Conservation (phyloP, 169 alveolate species). For the Cryptosporidium canis region DNA sequence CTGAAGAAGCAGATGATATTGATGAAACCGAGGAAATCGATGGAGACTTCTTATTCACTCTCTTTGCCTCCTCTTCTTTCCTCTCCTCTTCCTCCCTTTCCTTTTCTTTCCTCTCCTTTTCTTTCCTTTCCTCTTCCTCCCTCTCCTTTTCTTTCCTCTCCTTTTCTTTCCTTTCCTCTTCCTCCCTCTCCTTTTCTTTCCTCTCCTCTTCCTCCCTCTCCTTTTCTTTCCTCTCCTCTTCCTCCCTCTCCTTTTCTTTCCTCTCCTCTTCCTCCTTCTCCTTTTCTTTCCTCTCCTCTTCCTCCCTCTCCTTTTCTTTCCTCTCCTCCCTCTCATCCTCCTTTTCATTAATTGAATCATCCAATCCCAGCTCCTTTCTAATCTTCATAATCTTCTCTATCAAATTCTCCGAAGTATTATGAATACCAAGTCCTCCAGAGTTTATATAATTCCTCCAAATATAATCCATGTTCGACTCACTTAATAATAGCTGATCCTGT, state of each 20-base stretch:
- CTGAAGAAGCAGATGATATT: constrained; percentile 1
- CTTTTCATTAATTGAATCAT: not conserved
- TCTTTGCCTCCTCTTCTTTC: not conserved
- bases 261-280: not conserved
- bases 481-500: constrained; percentile 26
- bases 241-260: not conserved
- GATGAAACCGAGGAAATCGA: constrained; percentile 22
- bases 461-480: not conserved
- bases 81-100: not conserved
- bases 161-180: not conserved
- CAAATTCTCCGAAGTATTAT: not conserved
- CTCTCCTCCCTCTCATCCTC: not conserved
- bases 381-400: not conserved
- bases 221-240: not conserved
- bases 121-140: not conserved
- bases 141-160: not conserved
- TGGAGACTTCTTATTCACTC: not conserved
- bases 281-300: not conserved
- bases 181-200: not conserved
- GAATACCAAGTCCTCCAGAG: not conserved
- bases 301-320: not conserved
- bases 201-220: not conserved
- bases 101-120: not conserved
- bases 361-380: constrained; percentile 48
- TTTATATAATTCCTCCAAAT: constrained; percentile 47